phyloP scores from a whole-genome alignment of 2,329 filamentous ascomycete species.

The Kalaharituber pfeilii region DNA sequence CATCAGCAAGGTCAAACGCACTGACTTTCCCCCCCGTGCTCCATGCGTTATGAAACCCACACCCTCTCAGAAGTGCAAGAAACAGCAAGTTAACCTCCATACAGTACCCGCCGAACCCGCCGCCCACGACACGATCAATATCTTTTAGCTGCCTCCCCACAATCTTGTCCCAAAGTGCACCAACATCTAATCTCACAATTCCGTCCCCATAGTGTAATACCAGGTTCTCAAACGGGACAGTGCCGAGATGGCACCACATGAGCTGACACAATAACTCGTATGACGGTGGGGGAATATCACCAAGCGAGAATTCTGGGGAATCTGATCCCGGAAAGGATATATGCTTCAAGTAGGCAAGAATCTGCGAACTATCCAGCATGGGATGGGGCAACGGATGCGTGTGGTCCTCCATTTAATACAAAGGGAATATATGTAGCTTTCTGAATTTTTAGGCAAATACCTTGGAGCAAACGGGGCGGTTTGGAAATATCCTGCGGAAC shows the following conservation, averaged over 20 bases:
- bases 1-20: conserved; percentile 6
- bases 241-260: conserved; percentile 31
- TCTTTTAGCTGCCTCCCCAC: too few relatives aligned
- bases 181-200: conserved; percentile 31
- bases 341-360: conserved; percentile 3
- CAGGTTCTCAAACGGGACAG: conserved; percentile 41
- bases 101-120: conserved; percentile 42
- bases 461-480: too few relatives aligned
- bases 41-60: conserved; percentile 38
- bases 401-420: too few relatives aligned
- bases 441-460: too few relatives aligned
- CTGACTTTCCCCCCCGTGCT: conserved; percentile 37
- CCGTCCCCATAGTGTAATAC: conserved; percentile 35
- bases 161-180: conserved; percentile 36
- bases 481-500: too few relatives aligned
- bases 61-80: conserved; percentile 33
- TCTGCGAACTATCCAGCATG: too few relatives aligned
- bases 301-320: background rate
- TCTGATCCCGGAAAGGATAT: conserved; percentile 3
- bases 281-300: conserved; percentile 1
- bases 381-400: too few relatives aligned
- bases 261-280: conserved; percentile 3
- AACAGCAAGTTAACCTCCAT: conserved; percentile 42
- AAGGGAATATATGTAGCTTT: too few relatives aligned
- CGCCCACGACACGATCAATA: too few relatives aligned